Evolutionary conservation across 2,329 filamentous ascomycete genomes (phyloP), one percentile per base, ranked within the genome.

Genomic region (Beauveria sp.): DNA sequence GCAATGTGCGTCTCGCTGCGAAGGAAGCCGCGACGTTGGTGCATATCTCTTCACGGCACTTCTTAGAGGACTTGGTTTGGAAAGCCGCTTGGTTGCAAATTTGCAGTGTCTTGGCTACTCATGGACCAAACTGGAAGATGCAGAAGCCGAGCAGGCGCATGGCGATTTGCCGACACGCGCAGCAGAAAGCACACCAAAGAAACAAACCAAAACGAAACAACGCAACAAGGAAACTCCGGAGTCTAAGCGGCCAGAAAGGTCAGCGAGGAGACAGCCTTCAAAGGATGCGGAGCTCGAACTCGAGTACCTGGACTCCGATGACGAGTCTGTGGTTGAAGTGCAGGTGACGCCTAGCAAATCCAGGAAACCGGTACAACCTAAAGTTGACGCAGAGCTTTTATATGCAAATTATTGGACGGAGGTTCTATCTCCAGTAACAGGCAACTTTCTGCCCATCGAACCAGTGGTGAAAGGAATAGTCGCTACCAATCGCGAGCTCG

Each of bases 351-450:
- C 77, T 5, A 74, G 72, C 56, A 81, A 75, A 30, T 60, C 47
- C 66, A 74, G 72, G 45, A 68, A 67, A 7, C 71, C 69, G 54
- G 9, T 18, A 30, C 68, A 70, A 28, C 80, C 79, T 62, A 79
- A 81, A 59, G 90, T 87, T 67, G 91, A 96, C 67, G 79, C 81
- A 22, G 92, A 96, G 66, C 79, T 97, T 30, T 84, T 87, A 2
- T 95, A 88, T 66, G 93, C 95, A 1, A 88, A 90, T 56, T 98
- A 98, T 72, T 99, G 95, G 95, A 89, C 89, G 0, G 95, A 99
- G 72, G 88, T 90, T 3, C 79, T 95, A 2, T 97, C 93, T 0
- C 89, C 91, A 2, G 80, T 91, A 3, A 93, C 90, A 0, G 85
- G 90, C 59, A 90, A 85, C 54, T 92, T 89, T 61, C 81, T 95